phyloP scores from a whole-genome alignment of 192 early-diverging fungal species.

The Tieghemiomyces parasiticus region DNA sequence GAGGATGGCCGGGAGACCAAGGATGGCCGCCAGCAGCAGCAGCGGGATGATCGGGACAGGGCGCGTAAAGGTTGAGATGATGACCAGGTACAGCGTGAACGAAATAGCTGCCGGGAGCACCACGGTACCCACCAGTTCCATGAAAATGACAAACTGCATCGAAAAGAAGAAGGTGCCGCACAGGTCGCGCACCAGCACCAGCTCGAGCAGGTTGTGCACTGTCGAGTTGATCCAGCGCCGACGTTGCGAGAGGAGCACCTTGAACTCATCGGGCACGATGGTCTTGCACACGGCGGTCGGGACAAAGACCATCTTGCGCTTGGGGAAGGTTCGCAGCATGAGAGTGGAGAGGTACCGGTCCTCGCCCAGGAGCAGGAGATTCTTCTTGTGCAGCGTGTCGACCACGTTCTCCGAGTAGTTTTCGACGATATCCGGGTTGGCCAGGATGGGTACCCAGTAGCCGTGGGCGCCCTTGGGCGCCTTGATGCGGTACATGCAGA shows the following conservation, averaged over 20 bases:
- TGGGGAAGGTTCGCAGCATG: conserved; percentile 85
- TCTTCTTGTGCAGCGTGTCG: conserved; percentile 85
- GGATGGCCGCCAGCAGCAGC: conserved; percentile 47
- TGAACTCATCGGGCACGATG: conserved; percentile 76
- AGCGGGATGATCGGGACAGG: conserved; percentile 43
- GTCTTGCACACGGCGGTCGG: conserved; percentile 88
- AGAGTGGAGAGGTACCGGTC: conserved; percentile 93
- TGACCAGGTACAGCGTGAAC: conserved; percentile 72
- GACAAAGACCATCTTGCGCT: conserved; percentile 89
- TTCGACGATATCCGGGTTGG: conserved; percentile 72
- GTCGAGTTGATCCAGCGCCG: conserved; percentile 96
- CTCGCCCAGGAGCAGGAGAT: conserved; percentile 82
- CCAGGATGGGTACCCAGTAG: conserved; percentile 71
- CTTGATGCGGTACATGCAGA: conserved; percentile 79
- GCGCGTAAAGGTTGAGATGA: conserved; percentile 41
- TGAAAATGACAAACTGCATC: conserved; percentile 93
- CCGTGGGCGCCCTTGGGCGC: conserved; percentile 59
- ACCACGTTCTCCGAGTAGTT: conserved; percentile 76
- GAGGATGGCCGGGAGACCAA: conserved; percentile 61
- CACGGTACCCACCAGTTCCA: conserved; percentile 87
- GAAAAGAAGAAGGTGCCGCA: conserved; percentile 82
- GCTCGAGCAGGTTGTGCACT: conserved; percentile 74
- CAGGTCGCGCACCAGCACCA: conserved; percentile 66
- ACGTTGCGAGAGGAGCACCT: conserved; percentile 65
- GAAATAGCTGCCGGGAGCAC: conserved; percentile 82